Percentiles rank a stretch among this genome's conserved stretches.
phyloP scores from a whole-genome alignment of 805 yeast species.

The Yarrowia divulgata region DNA sequence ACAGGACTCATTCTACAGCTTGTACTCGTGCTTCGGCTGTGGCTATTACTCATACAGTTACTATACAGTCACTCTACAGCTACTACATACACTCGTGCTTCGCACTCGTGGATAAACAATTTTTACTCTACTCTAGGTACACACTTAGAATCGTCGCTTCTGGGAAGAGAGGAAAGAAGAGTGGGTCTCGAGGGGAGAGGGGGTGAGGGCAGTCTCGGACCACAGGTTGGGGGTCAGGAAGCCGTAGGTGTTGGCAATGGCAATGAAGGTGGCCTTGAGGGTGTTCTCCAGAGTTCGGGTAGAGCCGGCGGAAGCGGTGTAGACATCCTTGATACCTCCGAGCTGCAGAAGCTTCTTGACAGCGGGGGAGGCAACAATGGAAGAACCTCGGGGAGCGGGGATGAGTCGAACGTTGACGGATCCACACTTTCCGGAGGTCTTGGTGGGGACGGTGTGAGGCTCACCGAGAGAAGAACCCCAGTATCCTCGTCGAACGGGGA shows the following conservation, averaged over 20 bases:
- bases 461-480: slow-evolving; percentile 99
- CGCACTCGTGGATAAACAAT: neutral
- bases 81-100: neutral
- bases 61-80: neutral
- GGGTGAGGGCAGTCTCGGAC: slow-evolving; percentile 81
- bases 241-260: slow-evolving; percentile 99
- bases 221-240: slow-evolving; percentile 99
- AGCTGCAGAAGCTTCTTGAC: slow-evolving; percentile 98
- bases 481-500: slow-evolving; percentile 99
- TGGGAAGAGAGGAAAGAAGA: slow-evolving; percentile 45
- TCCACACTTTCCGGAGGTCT: slow-evolving; percentile 99
- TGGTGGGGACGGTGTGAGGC: slow-evolving; percentile 98
- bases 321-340: slow-evolving; percentile 99
- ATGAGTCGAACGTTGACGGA: slow-evolving; percentile 96
- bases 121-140: slow-evolving; percentile 26
- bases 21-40: neutral
- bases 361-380: slow-evolving; percentile 99
- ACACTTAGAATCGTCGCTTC: slow-evolving; percentile 47
- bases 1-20: too few species aligned
- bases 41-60: neutral
- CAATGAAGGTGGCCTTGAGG: slow-evolving; percentile 98
- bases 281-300: slow-evolving; percentile 99
- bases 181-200: slow-evolving; percentile 95
- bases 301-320: slow-evolving; percentile 98
- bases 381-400: slow-evolving; percentile 99